Evolutionary conservation across 306 rosid species (phyloP).

Genomic region (Crataegus laevigata): DNA sequence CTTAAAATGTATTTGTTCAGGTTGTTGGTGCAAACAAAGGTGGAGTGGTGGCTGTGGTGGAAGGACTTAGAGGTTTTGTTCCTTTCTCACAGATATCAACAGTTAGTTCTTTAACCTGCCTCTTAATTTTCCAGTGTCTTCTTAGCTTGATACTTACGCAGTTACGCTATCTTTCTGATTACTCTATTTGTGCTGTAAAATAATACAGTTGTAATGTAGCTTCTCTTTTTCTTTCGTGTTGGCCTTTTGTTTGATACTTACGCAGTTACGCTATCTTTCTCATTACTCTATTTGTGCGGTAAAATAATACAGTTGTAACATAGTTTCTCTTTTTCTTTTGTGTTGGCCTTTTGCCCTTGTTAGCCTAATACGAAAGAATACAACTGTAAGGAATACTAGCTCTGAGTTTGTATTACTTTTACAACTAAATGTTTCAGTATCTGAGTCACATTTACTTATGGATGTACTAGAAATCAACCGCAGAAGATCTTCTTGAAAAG

Average conservation of each 20-base stretch:
- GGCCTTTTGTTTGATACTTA: background rate
- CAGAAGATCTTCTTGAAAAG: conserved; percentile 79
- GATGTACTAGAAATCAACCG: conserved; percentile 51
- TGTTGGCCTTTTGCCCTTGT: no score
- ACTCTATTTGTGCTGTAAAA: background rate
- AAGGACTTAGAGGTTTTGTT: conserved; percentile 90
- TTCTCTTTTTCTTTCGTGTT: no score
- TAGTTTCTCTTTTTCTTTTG: no score
- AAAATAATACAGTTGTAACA: background rate
- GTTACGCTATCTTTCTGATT: background rate
- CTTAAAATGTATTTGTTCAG: conserved; percentile 30
- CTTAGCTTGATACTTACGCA: background rate
- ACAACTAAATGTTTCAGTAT: background rate
- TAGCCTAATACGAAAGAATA: no score
- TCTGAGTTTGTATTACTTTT: background rate
- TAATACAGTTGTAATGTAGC: background rate
- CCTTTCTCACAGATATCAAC: conserved; percentile 93
- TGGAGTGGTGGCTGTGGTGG: conserved; percentile 90
- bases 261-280: background rate
- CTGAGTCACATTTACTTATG: conserved; percentile 4
- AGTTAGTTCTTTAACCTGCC: conserved; percentile 48
- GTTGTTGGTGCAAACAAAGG: conserved; percentile 81
- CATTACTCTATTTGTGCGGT: background rate
- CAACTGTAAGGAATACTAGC: background rate
- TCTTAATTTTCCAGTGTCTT: background rate